Base-by-base conservation (phyloP, 2,329 filamentous ascomycete species). In the Fusarium anguioides region DNA sequence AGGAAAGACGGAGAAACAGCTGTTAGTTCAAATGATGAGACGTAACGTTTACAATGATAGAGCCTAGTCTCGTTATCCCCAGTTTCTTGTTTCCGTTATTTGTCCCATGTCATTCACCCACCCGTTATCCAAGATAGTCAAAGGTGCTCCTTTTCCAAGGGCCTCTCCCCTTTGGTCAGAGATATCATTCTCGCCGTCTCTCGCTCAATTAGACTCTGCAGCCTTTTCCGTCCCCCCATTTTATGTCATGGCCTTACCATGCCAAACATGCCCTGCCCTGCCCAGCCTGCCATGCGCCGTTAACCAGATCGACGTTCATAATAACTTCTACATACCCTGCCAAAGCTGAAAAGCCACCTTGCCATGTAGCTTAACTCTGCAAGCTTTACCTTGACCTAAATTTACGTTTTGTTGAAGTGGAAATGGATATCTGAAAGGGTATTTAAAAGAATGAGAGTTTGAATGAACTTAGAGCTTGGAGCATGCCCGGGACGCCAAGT, bases 401-500 rank as follows among this genome's bases (percentile, higher is more conserved):
- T 15, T 49, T 37, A 9, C 14, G 14, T 39, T 46, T 60, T n/a
- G 41, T 31, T 37, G 36, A 33, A 21, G 24, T 31, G 42, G 40
- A 39, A 7, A 20, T 39, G 18, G 36, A 40, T 33, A 29, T 40
- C 45, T 26, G 11, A 61, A 56, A 46, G 39, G 49, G 14, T 48
- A 52, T 58, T 59, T 37, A 45, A 44, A 57, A 61, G 45, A 62
- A 42, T 52, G 41, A 46, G 61, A 58, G 42, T 57, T 54, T 59
- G 33, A 47, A 45, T 50, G 64, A 52, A 57, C 67, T 55, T 60
- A 54, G 52, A 68, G 47, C 60, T 60, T 63, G 68, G 27, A 29
- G 27, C 27, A 29, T 29, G 27, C 27, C 27, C 27, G 27, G 68
- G 68, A 59, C 63, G 64, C 70, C 71, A 73, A 57, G 67, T 72